Conservation (phyloP, 805 yeast genomes). For the Crinitomyces ghanaensis region DNA sequence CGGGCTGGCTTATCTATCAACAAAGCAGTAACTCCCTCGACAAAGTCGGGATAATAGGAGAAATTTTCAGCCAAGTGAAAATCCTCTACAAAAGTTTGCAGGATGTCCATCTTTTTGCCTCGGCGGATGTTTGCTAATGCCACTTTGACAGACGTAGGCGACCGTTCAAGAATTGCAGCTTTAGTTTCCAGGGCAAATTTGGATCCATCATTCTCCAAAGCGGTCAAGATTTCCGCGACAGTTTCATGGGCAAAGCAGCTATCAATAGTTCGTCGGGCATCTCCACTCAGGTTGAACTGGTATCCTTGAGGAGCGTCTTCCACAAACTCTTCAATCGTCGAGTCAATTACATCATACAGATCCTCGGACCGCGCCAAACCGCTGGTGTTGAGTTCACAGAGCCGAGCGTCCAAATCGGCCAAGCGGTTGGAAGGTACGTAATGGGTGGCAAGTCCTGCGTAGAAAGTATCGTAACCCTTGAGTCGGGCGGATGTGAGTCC, state of each 20-base stretch:
- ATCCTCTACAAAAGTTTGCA: constrained; percentile 60
- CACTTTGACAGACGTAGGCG: constrained; percentile 69
- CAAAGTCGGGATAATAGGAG: constrained; percentile 45
- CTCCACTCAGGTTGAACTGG: constrained; percentile 43
- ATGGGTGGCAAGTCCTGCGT: constrained; percentile 84
- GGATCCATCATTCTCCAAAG: constrained; percentile 43
- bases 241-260: constrained; percentile 44
- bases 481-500: constrained; percentile 79
- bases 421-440: constrained; percentile 60
- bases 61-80: constrained; percentile 65
- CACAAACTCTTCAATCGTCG: constrained; percentile 67
- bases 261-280: constrained; percentile 55
- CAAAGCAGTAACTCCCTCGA: constrained; percentile 35
- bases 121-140: constrained; percentile 55
- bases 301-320: constrained; percentile 54
- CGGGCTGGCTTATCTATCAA: constrained; percentile 46
- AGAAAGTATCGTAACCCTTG: constrained; percentile 64
- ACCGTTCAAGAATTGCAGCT: constrained; percentile 48
- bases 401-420: constrained; percentile 48
- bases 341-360: constrained; percentile 48
- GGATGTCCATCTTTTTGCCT: constrained; percentile 47
- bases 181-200: constrained; percentile 54
- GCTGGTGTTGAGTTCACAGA: constrained; percentile 43
- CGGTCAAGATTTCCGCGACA: constrained; percentile 42
- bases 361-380: constrained; percentile 22